Conservation (phyloP, 192 early-diverging fungal species). For the Globomyces pollinis-pini region DNA sequence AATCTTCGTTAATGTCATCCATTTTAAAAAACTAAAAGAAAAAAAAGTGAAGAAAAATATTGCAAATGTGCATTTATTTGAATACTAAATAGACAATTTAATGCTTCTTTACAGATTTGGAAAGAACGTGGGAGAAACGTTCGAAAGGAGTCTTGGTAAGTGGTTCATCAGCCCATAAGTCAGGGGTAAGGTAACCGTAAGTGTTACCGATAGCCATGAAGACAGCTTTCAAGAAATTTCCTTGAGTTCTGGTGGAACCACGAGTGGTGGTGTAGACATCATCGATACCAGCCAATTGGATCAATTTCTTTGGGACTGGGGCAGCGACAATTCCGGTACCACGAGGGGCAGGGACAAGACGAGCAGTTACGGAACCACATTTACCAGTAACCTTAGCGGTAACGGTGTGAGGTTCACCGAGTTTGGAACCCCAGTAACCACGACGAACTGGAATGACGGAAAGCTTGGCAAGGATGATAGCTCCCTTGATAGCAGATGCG, state of each 20-base stretch:
- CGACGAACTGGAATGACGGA: slow-evolving; percentile 96
- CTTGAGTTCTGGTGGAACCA: slow-evolving; percentile 95
- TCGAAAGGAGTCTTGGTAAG: slow-evolving; percentile 89
- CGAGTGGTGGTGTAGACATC: slow-evolving; percentile 96
- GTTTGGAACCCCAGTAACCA: slow-evolving; percentile 95
- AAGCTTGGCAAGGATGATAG: slow-evolving; percentile 98
- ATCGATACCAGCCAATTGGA: slow-evolving; percentile 92
- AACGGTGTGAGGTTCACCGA: slow-evolving; percentile 97
- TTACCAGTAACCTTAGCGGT: slow-evolving; percentile 95
- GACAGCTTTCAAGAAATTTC: slow-evolving; percentile 99
- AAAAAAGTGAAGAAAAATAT: no score
- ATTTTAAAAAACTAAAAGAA: no score
- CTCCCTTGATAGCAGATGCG: slow-evolving; percentile 96
- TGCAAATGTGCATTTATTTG: no score
- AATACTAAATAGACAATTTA: no score
- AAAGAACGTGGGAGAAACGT: slow-evolving; percentile 75
- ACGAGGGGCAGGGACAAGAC: slow-evolving; percentile 96
- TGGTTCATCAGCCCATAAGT: slow-evolving; percentile 87
- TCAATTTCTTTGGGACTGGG: slow-evolving; percentile 94
- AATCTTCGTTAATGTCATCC: no score
- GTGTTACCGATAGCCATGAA: slow-evolving; percentile 95
- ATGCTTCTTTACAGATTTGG: slow-evolving; percentile 36
- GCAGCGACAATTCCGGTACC: slow-evolving; percentile 99
- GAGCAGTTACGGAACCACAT: slow-evolving; percentile 87
- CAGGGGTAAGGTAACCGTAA: slow-evolving; percentile 95